Evolutionary conservation across 2,329 filamentous ascomycete species (phyloP).

Genomic region (Pyricularia pennisetigena): DNA sequence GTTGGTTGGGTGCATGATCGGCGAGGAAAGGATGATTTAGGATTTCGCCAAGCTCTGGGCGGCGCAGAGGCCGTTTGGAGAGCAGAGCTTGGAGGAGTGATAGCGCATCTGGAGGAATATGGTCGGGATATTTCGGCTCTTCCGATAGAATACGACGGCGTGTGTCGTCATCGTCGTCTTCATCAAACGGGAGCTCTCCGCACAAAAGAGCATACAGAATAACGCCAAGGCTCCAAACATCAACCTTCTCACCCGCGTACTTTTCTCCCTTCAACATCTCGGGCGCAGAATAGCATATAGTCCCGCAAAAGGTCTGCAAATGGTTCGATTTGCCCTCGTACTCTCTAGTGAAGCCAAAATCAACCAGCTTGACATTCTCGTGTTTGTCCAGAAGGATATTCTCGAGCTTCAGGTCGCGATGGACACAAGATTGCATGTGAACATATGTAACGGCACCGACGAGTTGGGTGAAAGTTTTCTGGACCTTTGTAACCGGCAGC

Average conservation of each 20-base stretch:
- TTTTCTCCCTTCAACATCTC: slow-evolving; percentile 99
- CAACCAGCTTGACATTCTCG: slow-evolving; percentile 93
- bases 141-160: slow-evolving; percentile 76
- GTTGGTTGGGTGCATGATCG: slow-evolving; percentile 79
- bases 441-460: slow-evolving; percentile 94
- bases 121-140: slow-evolving; percentile 77
- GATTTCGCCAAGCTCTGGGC: slow-evolving; percentile 77
- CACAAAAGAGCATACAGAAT: slow-evolving; percentile 76
- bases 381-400: slow-evolving; percentile 94
- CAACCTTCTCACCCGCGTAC: slow-evolving; percentile 95
- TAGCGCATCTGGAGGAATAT: slow-evolving; percentile 68
- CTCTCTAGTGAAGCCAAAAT: slow-evolving; percentile 96
- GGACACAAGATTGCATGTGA: slow-evolving; percentile 89
- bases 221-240: slow-evolving; percentile 86
- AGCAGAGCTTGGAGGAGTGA: slow-evolving; percentile 70
- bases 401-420: slow-evolving; percentile 93
- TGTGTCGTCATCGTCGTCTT: slow-evolving; percentile 84
- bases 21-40: slow-evolving; percentile 79
- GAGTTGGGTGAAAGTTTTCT: slow-evolving; percentile 92
- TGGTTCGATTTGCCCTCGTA: slow-evolving; percentile 94
- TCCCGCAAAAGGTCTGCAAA: slow-evolving; percentile 94
- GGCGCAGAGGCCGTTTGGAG: slow-evolving; percentile 78
- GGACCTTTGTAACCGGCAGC: slow-evolving; percentile 75
- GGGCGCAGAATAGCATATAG: slow-evolving; percentile 92
- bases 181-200: slow-evolving; percentile 88